These are phyloP conservation scores for Fraxinus sp. DNA, from an alignment of 305 asterid species.

Conservation along the genomic window DNA sequence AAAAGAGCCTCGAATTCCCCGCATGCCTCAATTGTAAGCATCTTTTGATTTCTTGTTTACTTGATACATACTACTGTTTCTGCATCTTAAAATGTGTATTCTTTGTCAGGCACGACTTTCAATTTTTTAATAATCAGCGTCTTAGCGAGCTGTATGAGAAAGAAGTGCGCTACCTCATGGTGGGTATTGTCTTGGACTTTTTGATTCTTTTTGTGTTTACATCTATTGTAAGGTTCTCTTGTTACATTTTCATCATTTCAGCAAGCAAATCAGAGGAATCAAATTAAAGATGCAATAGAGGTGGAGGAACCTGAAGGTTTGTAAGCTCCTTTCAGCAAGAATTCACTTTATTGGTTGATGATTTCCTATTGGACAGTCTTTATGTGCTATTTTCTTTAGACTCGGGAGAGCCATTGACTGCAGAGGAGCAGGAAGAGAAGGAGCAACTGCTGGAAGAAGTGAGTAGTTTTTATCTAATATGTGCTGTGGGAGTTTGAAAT, in stretches of 20 bases:
- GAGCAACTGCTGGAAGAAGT: slow-evolving; percentile 85
- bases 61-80: slow-evolving; percentile 6
- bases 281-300: slow-evolving; percentile 83
- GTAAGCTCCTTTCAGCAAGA: slow-evolving; percentile 18
- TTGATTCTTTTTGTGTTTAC: slow-evolving; percentile 8
- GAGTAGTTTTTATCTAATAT: slow-evolving; percentile 21
- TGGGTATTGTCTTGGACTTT: slow-evolving; percentile 40
- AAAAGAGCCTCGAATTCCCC: slow-evolving; percentile 97
- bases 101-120: slow-evolving; percentile 89
- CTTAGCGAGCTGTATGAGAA: slow-evolving; percentile 94
- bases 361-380: slow-evolving; percentile 19
- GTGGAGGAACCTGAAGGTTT: slow-evolving; percentile 94
- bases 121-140: slow-evolving; percentile 95
- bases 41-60: slow-evolving; percentile 9
- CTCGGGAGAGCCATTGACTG: slow-evolving; percentile 94
- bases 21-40: slow-evolving; percentile 97
- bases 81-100: slow-evolving; percentile 24
- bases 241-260: slow-evolving; percentile 32
- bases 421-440: slow-evolving; percentile 97
- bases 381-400: slow-evolving; percentile 44
- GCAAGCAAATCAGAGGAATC: slow-evolving; percentile 84
- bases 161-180: slow-evolving; percentile 98
- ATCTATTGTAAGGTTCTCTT: slow-evolving; percentile 7
- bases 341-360: slow-evolving; percentile 17
- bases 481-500: neutral